phyloP scores from a whole-genome alignment of 2,329 filamentous ascomycete genomes.

The Aspergillus piperis region DNA sequence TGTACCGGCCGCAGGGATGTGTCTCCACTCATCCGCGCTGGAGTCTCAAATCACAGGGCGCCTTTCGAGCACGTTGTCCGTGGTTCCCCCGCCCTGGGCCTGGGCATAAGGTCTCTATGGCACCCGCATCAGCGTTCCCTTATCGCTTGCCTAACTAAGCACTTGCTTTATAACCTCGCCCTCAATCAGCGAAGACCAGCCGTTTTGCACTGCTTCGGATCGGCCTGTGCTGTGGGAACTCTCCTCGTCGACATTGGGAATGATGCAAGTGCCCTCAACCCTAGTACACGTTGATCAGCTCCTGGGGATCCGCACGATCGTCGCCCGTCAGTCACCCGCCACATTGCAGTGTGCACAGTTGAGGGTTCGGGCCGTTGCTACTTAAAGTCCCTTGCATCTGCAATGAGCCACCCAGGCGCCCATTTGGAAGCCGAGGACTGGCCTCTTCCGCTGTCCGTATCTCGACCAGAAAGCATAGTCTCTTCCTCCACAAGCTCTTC shows the following conservation, averaged over 20 bases:
- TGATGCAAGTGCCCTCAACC: constrained; percentile 13
- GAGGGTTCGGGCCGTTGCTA: background rate
- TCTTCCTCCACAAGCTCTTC: constrained; percentile 30
- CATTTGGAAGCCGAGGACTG: constrained; percentile 29
- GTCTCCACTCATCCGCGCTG: background rate
- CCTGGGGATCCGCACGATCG: constrained; percentile 27
- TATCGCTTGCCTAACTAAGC: background rate
- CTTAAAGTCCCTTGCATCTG: background rate
- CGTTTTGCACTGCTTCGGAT: constrained; percentile 13
- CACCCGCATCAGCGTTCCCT: background rate
- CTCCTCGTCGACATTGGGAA: constrained; percentile 7
- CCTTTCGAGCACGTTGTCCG: constrained; percentile 5
- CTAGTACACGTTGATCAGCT: constrained; percentile 14
- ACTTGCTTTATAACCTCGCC: background rate
- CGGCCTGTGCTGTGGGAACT: constrained; percentile 6
- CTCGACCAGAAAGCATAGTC: constrained; percentile 27
- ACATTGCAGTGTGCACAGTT: background rate
- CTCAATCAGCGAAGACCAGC: constrained; percentile 2
- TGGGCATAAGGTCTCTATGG: background rate
- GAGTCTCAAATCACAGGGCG: background rate
- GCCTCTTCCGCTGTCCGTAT: constrained; percentile 25
- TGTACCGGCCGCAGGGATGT: background rate
- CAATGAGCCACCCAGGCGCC: constrained; percentile 18
- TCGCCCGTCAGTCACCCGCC: constrained; percentile 7
- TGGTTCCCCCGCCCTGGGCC: background rate